Evolutionary conservation across 257 asterid species (phyloP), one percentile per base, ranked within the genome.

Genomic region (Parsonsia alboflavescens): DNA sequence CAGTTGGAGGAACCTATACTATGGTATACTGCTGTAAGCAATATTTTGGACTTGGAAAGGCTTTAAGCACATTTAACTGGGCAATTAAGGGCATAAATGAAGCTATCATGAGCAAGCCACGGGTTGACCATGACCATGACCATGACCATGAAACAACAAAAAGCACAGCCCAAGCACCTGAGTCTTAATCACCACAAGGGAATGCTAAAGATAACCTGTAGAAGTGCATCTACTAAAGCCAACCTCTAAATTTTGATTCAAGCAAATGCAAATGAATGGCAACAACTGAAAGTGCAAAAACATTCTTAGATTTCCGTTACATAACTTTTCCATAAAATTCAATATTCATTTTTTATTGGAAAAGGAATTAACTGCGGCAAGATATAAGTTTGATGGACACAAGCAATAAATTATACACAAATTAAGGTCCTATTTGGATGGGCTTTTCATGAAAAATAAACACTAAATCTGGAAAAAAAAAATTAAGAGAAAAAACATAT

Each of bases 81-180:
- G 39, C 2, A 28, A 73, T 73, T 44, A 42, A 58, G 76, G 24
- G 59, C 11, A 16, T 15, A 68, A 71, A 41, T n/a, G 44, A 59
- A 17, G 33, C 57, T 39, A 42, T 41, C 17, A 36, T 21, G n/a
- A 50, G 53, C 10, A 19, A 6, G 13, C 13, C 30, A 42, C 15
- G 39, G 53, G 33, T 75, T 67, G 68, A 54, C 64, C 50, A 30
- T 12, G 33, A 19, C 28, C 11, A 54, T 67, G 68, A 54, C 64
- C 50, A 30, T 12, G 33, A 19, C 28, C 11, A 54, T 19, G 36
- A 26, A 6, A 36, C 5, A 5, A 22, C 42, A 30, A 15, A 7
- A 22, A 57, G 26, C 22, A 6, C 24, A 19, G 39, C n/a, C 45
- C 15, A 42, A 42, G 21, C 24, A 6, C 48, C 2, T 54, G 41